Percentiles rank a stretch among this genome's conserved stretches.
Conservation (phyloP, 2,329 filamentous ascomycete genomes). For the Colletotrichum sp. region DNA sequence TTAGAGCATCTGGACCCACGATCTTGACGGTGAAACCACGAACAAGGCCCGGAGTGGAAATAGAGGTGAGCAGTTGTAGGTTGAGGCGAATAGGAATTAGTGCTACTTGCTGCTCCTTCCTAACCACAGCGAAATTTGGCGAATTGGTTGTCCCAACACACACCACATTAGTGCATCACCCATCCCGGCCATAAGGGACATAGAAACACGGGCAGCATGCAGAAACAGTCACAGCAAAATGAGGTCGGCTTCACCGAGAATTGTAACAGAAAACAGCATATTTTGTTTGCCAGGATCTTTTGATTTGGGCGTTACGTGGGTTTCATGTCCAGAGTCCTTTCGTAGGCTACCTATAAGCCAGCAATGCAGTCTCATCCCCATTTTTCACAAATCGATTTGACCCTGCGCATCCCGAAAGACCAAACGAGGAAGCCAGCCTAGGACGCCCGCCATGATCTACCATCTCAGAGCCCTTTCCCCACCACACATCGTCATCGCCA, state of each 20-base stretch:
- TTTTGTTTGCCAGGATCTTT: constrained; percentile 27
- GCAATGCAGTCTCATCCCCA: constrained; percentile 32
- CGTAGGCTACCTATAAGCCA: constrained; percentile 40
- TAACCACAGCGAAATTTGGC: not conserved
- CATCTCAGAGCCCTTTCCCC: constrained; percentile 27
- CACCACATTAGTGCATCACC: not conserved
- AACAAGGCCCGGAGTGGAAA: not conserved
- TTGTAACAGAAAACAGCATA: constrained; percentile 22
- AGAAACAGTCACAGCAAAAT: not conserved
- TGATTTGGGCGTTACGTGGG: constrained; percentile 39
- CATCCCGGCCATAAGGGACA: not conserved
- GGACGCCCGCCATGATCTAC: constrained; percentile 54
- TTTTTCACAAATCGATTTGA: constrained; percentile 26
- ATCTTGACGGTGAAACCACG: not conserved
- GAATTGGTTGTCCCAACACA: not conserved
- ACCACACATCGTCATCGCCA: constrained; percentile 17
- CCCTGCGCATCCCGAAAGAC: constrained; percentile 46
- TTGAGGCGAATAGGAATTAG: not conserved
- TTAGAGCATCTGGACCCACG: not conserved
- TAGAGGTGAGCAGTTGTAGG: not conserved
- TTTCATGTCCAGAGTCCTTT: constrained; percentile 43
- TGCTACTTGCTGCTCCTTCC: not conserved
- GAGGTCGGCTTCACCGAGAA: not conserved
- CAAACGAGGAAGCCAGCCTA: constrained; percentile 52
- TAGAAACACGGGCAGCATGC: not conserved